Evolutionary conservation across 768 basidiomycete genomes (phyloP), one percentile per base, ranked within the genome.

Genomic region (Kwoniella heveanensis): DNA sequence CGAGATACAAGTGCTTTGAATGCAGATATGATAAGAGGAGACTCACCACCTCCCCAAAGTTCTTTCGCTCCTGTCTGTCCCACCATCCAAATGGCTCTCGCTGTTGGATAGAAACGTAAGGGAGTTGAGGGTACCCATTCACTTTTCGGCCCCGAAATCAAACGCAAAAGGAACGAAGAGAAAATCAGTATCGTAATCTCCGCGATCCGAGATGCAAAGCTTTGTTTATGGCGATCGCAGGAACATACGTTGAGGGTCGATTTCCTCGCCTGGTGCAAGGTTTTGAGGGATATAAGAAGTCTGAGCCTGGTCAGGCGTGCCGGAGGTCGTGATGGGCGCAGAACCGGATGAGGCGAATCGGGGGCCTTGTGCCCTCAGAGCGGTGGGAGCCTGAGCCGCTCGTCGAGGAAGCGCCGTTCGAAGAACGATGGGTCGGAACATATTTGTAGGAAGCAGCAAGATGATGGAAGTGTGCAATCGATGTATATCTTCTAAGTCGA

Each of bases 61-160:
- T 80, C 63, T 74, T 73, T 25, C 81, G 70, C 64, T 82, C 81
- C 63, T 82, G 82, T 49, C 67, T 51, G 65, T 82, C 82, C 80
- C 80, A 81, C 81, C 81, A 82, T 44, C 79, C 77, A 48, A 67
- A 65, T 10, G 82, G 73, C 30, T 65, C 62, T 36, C 81, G 67
- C 46, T 69, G 58, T 60, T 82, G 81, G 26, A 79, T 61, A 19
- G 72, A 74, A 15, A 77, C 70, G 25, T 72, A 68, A 5, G 76
- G 76, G 10, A 82, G 62, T 67, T 80, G 72, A 9, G 82, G 82
- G 69, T 82, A 82, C 13, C 77, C 79, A 56, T 75, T 72, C 55
- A 80, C 79, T 80, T 52, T 37, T 7, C 39, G 39, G 5, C 32
- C 32, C 32, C 32, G 32, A 32, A 32, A 32, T 32, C 19, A 32